Evolutionary conservation across 345 rosid species (phyloP), one percentile per base, ranked within the genome.

Genomic region (Pugionium dolabratum): DNA sequence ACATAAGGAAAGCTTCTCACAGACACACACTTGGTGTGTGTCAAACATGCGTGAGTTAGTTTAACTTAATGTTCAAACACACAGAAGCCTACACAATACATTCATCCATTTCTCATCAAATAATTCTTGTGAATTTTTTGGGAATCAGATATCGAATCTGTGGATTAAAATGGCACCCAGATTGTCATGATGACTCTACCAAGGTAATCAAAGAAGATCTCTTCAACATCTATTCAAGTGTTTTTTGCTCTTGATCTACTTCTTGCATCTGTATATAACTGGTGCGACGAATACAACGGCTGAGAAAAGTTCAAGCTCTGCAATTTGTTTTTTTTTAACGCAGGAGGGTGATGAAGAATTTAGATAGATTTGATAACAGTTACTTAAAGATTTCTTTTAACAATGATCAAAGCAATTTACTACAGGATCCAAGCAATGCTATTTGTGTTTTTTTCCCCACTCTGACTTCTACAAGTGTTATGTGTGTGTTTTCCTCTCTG

Each of bases 151-250:
- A 87, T 62, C 82, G 96, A 64, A 59, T 79, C 49, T 86, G 93
- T 68, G 98, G 96, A 8, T 72, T 89, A 41, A 84, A 85, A 72
- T 92, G 98, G 95, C 95, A 92, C 77, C 96, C 96, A 7, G 98
- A 92, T 86, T 91, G 89, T 65, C 96, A 87, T 76, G 79, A 81
- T 36, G 91, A 86, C 45, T 81, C 86, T 47, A 83, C 85, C 62
- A 89, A 92, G 96, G 98, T 89, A 78, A 18, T 18, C 18, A 49
- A 31, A 7, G 35, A 11, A 29, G 26, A 52, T 11, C 6, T 7
- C 7, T 36, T 18, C 30, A 42, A 51, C 9, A 25, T 69, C 6
- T 30, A 6, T 51, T 2, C 1, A 18, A 39, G 7, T 27, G 4
- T 2, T 43, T 34, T 42, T 29, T 35, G 18, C 11, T 64, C 5